These are phyloP conservation scores for Endocarpon pusillum DNA, from an alignment of 495 filamentous ascomycete species.

Conservation along the genomic window DNA sequence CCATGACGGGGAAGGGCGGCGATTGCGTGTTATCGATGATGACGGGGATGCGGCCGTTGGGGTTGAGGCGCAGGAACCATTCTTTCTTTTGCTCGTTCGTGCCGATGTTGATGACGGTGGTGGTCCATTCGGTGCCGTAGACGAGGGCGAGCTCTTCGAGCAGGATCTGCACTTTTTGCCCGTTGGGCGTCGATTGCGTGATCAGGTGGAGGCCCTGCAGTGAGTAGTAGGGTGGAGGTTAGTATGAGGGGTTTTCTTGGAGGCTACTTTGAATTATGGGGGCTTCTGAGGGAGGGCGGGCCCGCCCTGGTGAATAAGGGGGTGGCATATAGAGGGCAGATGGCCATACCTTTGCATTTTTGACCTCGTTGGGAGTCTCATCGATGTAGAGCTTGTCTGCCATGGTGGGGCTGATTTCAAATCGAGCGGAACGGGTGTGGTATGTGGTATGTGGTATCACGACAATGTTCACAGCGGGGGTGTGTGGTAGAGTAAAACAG, in stretches of 20 bases:
- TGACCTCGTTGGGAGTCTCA: constrained; percentile 13
- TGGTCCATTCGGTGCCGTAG: constrained; percentile 36
- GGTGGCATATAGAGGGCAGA: background rate
- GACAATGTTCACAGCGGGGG: no score
- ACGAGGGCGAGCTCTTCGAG: constrained; percentile 20
- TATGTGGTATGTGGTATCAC: no score
- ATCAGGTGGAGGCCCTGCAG: constrained; percentile 15
- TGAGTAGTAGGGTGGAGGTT: no score
- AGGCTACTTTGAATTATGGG: no score
- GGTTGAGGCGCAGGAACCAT: constrained; percentile 37
- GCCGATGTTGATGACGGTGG: constrained; percentile 31
- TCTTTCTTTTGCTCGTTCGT: constrained; percentile 43
- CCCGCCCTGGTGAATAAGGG: background rate
- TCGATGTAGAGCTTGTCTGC: constrained; percentile 11
- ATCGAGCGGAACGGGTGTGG: no score
- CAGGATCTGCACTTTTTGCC: constrained; percentile 18
- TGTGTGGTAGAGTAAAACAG: no score
- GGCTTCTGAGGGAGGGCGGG: no score
- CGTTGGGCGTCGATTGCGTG: constrained; percentile 14
- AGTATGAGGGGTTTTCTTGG: no score
- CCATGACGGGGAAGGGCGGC: constrained; percentile 35
- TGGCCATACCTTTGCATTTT: constrained; percentile 15
- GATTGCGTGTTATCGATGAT: constrained; percentile 30
- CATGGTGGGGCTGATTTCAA: constrained; percentile 10
- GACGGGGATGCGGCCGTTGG: constrained; percentile 34